phyloP scores from a whole-genome alignment of 1,284 basidiomycete species.

The Porodaedalea pini region DNA sequence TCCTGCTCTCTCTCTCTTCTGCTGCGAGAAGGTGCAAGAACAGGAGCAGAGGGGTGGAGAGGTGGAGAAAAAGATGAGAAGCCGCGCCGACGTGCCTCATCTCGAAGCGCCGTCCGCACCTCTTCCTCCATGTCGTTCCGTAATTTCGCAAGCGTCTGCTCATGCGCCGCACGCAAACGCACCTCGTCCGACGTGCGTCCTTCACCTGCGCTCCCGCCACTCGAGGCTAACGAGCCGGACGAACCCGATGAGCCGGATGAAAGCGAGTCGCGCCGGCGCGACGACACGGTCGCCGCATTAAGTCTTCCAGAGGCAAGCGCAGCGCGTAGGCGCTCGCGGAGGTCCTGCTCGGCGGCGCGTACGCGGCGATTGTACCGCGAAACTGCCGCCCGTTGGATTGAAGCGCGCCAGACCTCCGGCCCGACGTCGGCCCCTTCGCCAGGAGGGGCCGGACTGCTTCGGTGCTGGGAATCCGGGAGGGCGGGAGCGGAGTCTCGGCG shows the following conservation, averaged over 20 bases:
- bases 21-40: background rate
- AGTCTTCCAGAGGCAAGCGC: background rate
- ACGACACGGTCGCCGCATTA: background rate
- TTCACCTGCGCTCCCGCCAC: background rate
- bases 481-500: slow-evolving; percentile 5
- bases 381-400: background rate
- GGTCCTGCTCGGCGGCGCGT: background rate
- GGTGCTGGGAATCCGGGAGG: background rate
- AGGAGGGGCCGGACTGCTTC: slow-evolving; percentile 1
- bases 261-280: slow-evolving; percentile 7
- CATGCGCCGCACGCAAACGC: slow-evolving; percentile 1
- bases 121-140: slow-evolving; percentile 15
- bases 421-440: background rate
- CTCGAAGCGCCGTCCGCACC: slow-evolving; percentile 5
- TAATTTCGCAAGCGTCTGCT: background rate
- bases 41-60: background rate
- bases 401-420: background rate
- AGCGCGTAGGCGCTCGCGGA: background rate
- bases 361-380: slow-evolving; percentile 1
- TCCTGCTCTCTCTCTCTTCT: slow-evolving; percentile 1
- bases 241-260: slow-evolving; percentile 4
- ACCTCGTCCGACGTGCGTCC: slow-evolving; percentile 7
- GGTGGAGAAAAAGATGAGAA: background rate
- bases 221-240: background rate
- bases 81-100: background rate